A percentile compares a stretch with the other conserved stretches of the same genome.
Evolutionary conservation across 176 grass and related monocot genomes (phyloP).

Genomic region (Eleusine indica): DNA sequence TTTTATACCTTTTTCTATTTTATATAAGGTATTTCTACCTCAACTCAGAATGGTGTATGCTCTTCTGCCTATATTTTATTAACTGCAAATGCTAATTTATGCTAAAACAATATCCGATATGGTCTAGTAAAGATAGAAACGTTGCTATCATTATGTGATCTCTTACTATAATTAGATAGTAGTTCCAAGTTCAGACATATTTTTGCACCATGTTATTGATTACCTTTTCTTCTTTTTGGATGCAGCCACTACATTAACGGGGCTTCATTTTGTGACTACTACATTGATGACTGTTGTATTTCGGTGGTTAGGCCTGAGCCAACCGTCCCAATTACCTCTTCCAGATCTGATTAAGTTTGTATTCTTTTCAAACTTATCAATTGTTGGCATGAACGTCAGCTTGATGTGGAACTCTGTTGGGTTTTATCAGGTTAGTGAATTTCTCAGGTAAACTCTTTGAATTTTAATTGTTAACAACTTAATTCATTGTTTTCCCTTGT

Average conservation of each 20-base stretch:
- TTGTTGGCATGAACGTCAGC: slow-evolving; percentile 95
- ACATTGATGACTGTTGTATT: slow-evolving; percentile 85
- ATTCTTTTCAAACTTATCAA: slow-evolving; percentile 83
- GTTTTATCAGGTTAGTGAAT: slow-evolving; percentile 78
- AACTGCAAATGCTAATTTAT: not conserved
- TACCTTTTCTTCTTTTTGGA: slow-evolving; percentile 2
- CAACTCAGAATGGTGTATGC: not conserved
- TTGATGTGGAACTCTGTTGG: slow-evolving; percentile 99
- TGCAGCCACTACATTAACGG: slow-evolving; percentile 89
- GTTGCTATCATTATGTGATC: not conserved
- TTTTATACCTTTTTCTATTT: not conserved
- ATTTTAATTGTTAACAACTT: slow-evolving; percentile 4
- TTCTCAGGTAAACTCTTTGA: slow-evolving; percentile 12
- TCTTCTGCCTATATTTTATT: not conserved
- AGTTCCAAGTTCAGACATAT: not conserved
- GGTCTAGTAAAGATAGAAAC: not conserved
- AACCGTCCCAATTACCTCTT: slow-evolving; percentile 80
- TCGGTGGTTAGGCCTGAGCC: slow-evolving; percentile 78
- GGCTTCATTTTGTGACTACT: slow-evolving; percentile 90
- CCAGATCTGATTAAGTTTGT: slow-evolving; percentile 81
- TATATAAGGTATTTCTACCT: not conserved
- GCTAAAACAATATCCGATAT: not conserved
- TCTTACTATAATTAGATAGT: not conserved
- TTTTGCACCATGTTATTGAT: slow-evolving; percentile 6
- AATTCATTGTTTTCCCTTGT: slow-evolving; percentile 21